These are phyloP conservation scores for Oxytropis ochrocephala DNA, from an alignment of 306 rosid species.

Conservation along the genomic window DNA sequence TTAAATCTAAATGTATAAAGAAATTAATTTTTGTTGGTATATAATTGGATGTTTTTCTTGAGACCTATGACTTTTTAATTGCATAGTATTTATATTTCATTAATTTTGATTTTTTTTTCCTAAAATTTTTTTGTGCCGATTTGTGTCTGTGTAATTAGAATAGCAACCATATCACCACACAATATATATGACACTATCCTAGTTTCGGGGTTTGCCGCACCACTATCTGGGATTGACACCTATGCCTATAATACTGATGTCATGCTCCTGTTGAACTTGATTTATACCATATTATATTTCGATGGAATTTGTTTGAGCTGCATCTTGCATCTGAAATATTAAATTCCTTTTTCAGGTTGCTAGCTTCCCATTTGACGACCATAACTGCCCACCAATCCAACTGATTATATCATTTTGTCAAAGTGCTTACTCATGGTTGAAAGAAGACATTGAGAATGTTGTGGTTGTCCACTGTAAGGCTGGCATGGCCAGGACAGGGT, in stretches of 20 bases:
- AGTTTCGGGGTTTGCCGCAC: too few species aligned
- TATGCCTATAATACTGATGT: background rate
- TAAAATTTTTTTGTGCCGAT: too few species aligned
- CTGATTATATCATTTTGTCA: conserved; percentile 79
- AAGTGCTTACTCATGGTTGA: conserved; percentile 98
- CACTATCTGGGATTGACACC: too few species aligned
- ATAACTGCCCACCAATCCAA: conserved; percentile 88
- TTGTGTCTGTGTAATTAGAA: too few species aligned
- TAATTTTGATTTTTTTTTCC: too few species aligned
- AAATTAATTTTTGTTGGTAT: too few species aligned
- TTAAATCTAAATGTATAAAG: too few species aligned
- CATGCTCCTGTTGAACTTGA: conserved; percentile 7
- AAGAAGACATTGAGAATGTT: conserved; percentile 91
- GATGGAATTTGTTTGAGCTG: background rate
- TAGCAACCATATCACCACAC: too few species aligned
- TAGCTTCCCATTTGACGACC: conserved; percentile 94
- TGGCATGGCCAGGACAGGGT: conserved; percentile 97
- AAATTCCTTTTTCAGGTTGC: conserved; percentile 64
- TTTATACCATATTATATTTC: conserved; percentile 3
- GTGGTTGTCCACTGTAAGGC: conserved; percentile 99
- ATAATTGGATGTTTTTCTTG: too few species aligned
- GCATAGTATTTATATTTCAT: too few species aligned
- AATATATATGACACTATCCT: too few species aligned
- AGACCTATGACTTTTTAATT: too few species aligned
- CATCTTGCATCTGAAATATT: conserved; percentile 20